phyloP scores from a whole-genome alignment of 2,329 filamentous ascomycete genomes.

The Escovopsis sp. region DNA sequence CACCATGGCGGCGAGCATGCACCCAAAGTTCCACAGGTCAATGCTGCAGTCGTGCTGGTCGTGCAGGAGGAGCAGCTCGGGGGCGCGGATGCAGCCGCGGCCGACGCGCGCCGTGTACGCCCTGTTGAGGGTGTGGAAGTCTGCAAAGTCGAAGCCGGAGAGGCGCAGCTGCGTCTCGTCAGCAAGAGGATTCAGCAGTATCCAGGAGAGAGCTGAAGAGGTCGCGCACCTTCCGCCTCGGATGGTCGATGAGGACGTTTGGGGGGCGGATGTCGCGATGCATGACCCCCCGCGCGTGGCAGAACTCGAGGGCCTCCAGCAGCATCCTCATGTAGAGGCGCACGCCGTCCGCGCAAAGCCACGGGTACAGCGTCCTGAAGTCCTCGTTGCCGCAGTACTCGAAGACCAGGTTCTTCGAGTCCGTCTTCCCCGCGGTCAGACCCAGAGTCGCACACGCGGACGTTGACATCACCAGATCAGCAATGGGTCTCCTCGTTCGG shows the following conservation, averaged over 20 bases:
- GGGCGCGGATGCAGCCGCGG: slow-evolving; percentile 95
- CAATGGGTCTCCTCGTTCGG: too few species aligned
- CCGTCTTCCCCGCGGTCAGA: slow-evolving; percentile 47
- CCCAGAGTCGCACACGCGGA: too few species aligned
- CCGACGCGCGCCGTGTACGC: slow-evolving; percentile 98
- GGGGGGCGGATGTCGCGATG: slow-evolving; percentile 98
- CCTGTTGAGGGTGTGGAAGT: slow-evolving; percentile 96
- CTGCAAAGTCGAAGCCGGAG: slow-evolving; percentile 97
- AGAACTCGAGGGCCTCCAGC: slow-evolving; percentile 93
- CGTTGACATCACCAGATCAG: too few species aligned
- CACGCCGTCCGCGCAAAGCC: slow-evolving; percentile 94
- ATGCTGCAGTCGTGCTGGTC: slow-evolving; percentile 99
- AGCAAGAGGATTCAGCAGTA: slow-evolving; percentile 4
- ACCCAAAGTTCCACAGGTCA: slow-evolving; percentile 97
- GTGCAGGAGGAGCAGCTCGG: slow-evolving; percentile 91
- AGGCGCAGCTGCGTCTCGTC: slow-evolving; percentile 54
- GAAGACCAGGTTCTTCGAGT: slow-evolving; percentile 94
- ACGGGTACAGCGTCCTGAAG: slow-evolving; percentile 90
- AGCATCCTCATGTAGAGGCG: slow-evolving; percentile 96
- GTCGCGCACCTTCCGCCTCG: too few species aligned
- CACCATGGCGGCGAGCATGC: slow-evolving; percentile 99
- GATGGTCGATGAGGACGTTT: slow-evolving; percentile 97
- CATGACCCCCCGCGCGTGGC: slow-evolving; percentile 99
- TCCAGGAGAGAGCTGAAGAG: neutral
- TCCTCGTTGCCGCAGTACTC: slow-evolving; percentile 99